Base-by-base conservation (phyloP, 2,329 filamentous ascomycete species). In the Fusarium veterinarium region DNA sequence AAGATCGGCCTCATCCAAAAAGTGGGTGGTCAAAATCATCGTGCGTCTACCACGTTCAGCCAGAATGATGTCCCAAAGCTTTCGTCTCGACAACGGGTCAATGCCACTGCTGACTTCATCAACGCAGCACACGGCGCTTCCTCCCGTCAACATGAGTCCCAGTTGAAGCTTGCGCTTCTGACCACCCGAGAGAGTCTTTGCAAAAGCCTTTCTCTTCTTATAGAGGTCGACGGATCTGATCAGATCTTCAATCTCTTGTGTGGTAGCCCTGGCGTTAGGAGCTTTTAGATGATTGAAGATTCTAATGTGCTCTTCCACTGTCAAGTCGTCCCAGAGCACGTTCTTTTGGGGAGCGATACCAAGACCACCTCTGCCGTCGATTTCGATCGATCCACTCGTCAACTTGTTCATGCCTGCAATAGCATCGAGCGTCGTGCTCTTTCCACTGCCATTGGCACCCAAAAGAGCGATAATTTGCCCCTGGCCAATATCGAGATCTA, bases 61-160 rank as follows among this genome's bases (percentile, higher is more conserved):
- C 17, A 97, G 85, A 28, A 98, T 85, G 67, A 98, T 98, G 75
- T 97, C 94, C 95, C 95, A 98, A 30, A 98, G 93, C 83, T 97
- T 97, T 33, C 95, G 86, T 60, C 95, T 88, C 25, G 93, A 95
- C 2, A 98, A 84, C 0, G 95, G 95, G 78, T 98, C 95, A 25
- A 98, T 87, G 19, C 95, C 95, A 67, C 92, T 95, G 42, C 92
- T 95, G 19, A 97, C 94, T 81, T 98, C 95, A 75, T 98, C 95
- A 10, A 98, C 91, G 77, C 94, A 96, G 82, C 95, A 97, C 1
- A 98, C 91, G 30, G 90, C 90, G 69, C 93, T 95, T 16, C 94
- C 95, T 69, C 95, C 95, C 7, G 94, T 97, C 75, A 98, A 91
- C 94, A 97, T 97, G 90, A 97, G 95, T 9, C 94, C 95, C 5